Evolutionary conservation across 1,284 basidiomycete genomes (phyloP).

Genomic region (Ceratobasidium sp.): DNA sequence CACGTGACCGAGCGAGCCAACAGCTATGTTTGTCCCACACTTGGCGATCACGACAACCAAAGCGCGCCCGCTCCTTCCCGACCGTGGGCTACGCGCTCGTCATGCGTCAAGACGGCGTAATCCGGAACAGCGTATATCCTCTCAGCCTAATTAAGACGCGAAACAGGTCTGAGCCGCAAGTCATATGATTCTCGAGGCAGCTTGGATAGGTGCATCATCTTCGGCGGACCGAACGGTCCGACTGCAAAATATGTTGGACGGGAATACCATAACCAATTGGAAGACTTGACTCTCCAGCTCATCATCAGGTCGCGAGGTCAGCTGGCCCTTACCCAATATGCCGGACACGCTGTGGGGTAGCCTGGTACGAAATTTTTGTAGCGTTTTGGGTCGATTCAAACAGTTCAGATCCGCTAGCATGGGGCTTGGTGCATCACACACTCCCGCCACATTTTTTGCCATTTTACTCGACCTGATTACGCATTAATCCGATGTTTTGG

Average conservation of each 20-base stretch:
- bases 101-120: not conserved
- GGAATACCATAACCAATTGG: slow-evolving; percentile 29
- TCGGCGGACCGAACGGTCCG: slow-evolving; percentile 8
- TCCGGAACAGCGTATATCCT: not conserved
- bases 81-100: not conserved
- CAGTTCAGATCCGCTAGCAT: not conserved
- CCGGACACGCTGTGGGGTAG: not conserved
- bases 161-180: not conserved
- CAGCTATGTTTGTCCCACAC: slow-evolving; percentile 7
- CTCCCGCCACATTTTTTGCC: slow-evolving; percentile 2
- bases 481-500: slow-evolving; percentile 18
- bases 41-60: not conserved
- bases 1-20: slow-evolving; percentile 11
- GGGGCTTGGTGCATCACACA: not conserved
- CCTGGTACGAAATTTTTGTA: not conserved
- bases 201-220: not conserved
- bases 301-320: slow-evolving; percentile 16
- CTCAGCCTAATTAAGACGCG: slow-evolving; percentile 2
- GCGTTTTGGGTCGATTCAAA: not conserved
- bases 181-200: slow-evolving; percentile 20
- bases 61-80: not conserved
- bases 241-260: slow-evolving; percentile 7
- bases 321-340: slow-evolving; percentile 14
- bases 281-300: slow-evolving; percentile 6
- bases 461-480: slow-evolving; percentile 1